Evolutionary conservation across 768 basidiomycete genomes (phyloP), one percentile per base, ranked within the genome.

Genomic region (Pleurotus cornucopiae): DNA sequence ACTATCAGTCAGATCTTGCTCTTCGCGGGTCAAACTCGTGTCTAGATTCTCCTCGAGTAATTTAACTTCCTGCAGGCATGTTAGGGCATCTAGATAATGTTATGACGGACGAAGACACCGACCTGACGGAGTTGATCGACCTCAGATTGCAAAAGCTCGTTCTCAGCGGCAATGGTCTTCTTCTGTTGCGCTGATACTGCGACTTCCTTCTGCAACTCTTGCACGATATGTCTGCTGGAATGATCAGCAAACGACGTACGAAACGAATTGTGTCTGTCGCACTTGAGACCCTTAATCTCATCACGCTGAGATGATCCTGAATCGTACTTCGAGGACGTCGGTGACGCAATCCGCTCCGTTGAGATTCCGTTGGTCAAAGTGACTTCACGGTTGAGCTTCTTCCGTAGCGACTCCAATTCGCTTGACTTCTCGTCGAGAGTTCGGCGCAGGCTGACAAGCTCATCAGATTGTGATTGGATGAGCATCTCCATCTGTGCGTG

Each of bases 251-350:
- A 11, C 9, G 30, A 11, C 9, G 30, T 34, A 34, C 30, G 30
- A 34, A 34, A 34, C 9, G 6, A 34, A 34, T 7, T 7, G 9
- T 34, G 30, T 9, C 9, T 34, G 30, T 30, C 77, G 21, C 66
- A 91, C 90, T 94, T 94, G 40, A 95, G 79, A 6, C 93, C 93
- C 11, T 79, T 84, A 56, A 93, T 84, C 69, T 94, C 91, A 55
- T 90, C 87, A 21, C 71, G 67, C 13, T 53, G 51, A 21, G 74
- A 70, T 1, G 68, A 65, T 43, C 77, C 73, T 5, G 73, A 65
- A 60, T 88, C 86, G 18, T 82, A 71, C 63, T 83, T 86, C 12
- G 76, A 75, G 2, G 76, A 71, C 6, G 71, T 61, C 2, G 74
- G 69, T 41, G 66, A 69, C 4, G 70, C 59, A 3, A 62, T 58